Conservation (phyloP, 2,329 filamentous ascomycete species). For the Berkeleyomyces basicola region DNA sequence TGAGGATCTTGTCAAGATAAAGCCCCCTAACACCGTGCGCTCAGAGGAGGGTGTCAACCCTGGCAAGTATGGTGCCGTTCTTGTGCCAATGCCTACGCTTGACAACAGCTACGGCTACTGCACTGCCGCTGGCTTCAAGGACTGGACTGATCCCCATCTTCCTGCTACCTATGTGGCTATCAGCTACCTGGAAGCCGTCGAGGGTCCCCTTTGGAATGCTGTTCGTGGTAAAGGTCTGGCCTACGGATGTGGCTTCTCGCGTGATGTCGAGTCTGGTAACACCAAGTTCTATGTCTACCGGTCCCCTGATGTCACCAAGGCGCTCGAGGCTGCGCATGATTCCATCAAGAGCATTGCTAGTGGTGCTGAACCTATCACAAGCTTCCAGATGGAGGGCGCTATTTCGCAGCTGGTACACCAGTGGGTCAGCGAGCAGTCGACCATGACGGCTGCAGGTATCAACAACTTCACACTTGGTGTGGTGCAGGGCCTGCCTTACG, state of each 20-base stretch:
- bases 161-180: constrained; percentile 77
- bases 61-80: constrained; percentile 54
- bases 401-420: constrained; percentile 76
- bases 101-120: constrained; percentile 82
- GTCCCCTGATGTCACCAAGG: constrained; percentile 76
- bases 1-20: constrained; percentile 34
- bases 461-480: constrained; percentile 73
- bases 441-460: constrained; percentile 64
- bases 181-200: constrained; percentile 80
- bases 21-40: constrained; percentile 55
- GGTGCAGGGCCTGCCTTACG: constrained; percentile 54
- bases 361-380: constrained; percentile 57
- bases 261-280: constrained; percentile 62
- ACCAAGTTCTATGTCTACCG: constrained; percentile 78
- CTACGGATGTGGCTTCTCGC: constrained; percentile 69
- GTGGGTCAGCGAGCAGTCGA: constrained; percentile 78
- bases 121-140: constrained; percentile 55
- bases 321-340: constrained; percentile 59
- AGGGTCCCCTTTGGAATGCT: constrained; percentile 86
- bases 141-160: constrained; percentile 58
- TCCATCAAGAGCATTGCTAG: constrained; percentile 60
- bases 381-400: constrained; percentile 71
- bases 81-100: constrained; percentile 81
- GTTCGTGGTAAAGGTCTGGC: constrained; percentile 87
- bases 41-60: constrained; percentile 58